A percentile compares a stretch with the other conserved stretches of the same genome.
Evolutionary conservation across 1,284 basidiomycete genomes (phyloP).

Genomic region (Flammula alnicola): DNA sequence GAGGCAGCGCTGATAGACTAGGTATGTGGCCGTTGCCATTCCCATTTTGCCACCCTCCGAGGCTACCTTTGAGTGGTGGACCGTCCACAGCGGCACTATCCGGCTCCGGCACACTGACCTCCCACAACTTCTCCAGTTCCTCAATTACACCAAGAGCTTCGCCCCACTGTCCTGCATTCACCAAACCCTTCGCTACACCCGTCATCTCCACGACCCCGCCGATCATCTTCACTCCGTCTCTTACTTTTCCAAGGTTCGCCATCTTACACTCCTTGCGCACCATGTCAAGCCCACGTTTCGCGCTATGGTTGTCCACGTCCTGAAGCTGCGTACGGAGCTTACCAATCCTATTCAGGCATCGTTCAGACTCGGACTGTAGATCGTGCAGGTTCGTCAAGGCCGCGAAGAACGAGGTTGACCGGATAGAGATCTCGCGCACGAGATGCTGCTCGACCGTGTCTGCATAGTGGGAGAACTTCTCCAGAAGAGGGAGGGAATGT

Average conservation of each 20-base stretch:
- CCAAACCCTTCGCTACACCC: constrained; percentile 70
- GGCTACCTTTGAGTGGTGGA: background rate
- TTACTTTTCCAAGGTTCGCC: constrained; percentile 62
- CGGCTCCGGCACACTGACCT: constrained; percentile 26
- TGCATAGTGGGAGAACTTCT: constrained; percentile 90
- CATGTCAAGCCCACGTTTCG: constrained; percentile 78
- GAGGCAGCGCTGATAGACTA: constrained; percentile 31
- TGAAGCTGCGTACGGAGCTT: constrained; percentile 74
- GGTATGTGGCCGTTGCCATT: constrained; percentile 14
- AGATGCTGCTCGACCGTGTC: constrained; percentile 97
- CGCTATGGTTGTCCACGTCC: constrained; percentile 79
- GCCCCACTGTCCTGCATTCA: constrained; percentile 83
- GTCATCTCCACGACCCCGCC: constrained; percentile 78
- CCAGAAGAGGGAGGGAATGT: constrained; percentile 79
- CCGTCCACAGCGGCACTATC: constrained; percentile 9
- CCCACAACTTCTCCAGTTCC: constrained; percentile 74
- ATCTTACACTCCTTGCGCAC: constrained; percentile 70
- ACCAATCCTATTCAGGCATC: constrained; percentile 80
- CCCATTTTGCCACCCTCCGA: constrained; percentile 3
- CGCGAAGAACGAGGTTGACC: constrained; percentile 95
- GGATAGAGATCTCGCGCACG: constrained; percentile 88
- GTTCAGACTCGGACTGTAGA: constrained; percentile 86
- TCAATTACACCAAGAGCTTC: constrained; percentile 82
- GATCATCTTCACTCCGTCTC: constrained; percentile 69
- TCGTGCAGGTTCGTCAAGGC: constrained; percentile 94